Conservation (phyloP, 1,139 yeast genomes). For the Suhomyces bolitotheri region DNA sequence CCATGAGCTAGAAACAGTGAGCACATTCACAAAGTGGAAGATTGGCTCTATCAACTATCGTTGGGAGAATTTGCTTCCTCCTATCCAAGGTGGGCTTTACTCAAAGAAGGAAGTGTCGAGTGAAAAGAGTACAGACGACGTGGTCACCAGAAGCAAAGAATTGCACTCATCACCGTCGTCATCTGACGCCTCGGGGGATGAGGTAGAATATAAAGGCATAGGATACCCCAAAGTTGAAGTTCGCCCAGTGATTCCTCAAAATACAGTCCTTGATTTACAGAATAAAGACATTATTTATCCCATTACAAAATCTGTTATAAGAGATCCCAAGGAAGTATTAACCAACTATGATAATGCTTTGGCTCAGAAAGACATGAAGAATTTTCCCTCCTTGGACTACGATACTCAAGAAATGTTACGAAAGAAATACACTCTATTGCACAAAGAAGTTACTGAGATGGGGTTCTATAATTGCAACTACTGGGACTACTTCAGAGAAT, state of each 20-base stretch:
- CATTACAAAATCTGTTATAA: slow-evolving; percentile 34
- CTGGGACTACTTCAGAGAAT: slow-evolving; percentile 67
- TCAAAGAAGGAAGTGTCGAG: slow-evolving; percentile 14
- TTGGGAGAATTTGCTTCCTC: slow-evolving; percentile 81
- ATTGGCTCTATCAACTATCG: slow-evolving; percentile 61
- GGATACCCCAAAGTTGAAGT: slow-evolving; percentile 42
- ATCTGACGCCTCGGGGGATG: slow-evolving; percentile 3
- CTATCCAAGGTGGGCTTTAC: slow-evolving; percentile 80
- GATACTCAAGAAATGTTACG: slow-evolving; percentile 62
- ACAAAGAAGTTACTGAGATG: slow-evolving; percentile 51
- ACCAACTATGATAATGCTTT: slow-evolving; percentile 58
- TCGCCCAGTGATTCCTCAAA: slow-evolving; percentile 53
- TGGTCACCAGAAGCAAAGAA: slow-evolving; percentile 17
- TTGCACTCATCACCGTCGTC: slow-evolving; percentile 18
- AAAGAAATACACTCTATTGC: slow-evolving; percentile 60
- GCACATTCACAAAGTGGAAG: slow-evolving; percentile 52
- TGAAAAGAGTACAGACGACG: slow-evolving; percentile 13
- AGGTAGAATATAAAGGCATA: slow-evolving; percentile 16
- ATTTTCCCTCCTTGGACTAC: slow-evolving; percentile 65
- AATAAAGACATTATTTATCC: slow-evolving; percentile 43
- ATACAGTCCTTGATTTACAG: slow-evolving; percentile 37
- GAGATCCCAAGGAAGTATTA: slow-evolving; percentile 56
- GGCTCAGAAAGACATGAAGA: slow-evolving; percentile 53
- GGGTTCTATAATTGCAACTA: slow-evolving; percentile 75
- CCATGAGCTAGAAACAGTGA: slow-evolving; percentile 61